Conservation (phyloP, 129 eudicot species). For the Ambrosia trifida region DNA sequence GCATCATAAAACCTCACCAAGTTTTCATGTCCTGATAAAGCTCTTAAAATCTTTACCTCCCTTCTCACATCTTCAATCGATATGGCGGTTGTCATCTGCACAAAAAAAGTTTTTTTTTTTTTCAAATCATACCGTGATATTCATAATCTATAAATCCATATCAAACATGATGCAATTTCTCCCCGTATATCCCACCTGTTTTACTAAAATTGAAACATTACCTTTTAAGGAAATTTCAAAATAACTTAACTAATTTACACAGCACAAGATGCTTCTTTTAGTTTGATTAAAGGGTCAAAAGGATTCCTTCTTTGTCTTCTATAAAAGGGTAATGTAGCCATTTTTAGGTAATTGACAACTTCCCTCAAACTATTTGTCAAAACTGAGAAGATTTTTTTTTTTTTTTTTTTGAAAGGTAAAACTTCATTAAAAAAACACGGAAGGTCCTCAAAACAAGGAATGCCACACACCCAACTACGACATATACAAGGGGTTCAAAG, state of each 20-base stretch:
- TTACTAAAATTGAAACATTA: neutral
- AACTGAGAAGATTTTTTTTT: neutral
- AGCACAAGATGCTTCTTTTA: slow-evolving; percentile 12
- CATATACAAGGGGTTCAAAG: too few species aligned
- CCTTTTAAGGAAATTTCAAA: neutral
- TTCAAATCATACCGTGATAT: neutral
- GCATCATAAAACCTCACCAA: slow-evolving; percentile 80
- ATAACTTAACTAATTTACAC: neutral
- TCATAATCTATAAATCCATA: slow-evolving; percentile 14
- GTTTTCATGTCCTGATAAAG: slow-evolving; percentile 78
- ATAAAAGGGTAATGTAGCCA: slow-evolving; percentile 10
- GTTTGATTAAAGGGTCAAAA: neutral
- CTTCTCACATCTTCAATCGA: slow-evolving; percentile 94
- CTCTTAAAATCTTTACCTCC: slow-evolving; percentile 85
- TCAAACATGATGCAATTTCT: neutral
- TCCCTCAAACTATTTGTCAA: slow-evolving; percentile 15
- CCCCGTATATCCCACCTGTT: neutral
- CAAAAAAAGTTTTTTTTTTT: neutral
- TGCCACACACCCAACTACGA: too few species aligned
- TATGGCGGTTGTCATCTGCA: slow-evolving; percentile 89
- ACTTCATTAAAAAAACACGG: too few species aligned
- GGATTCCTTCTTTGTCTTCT: slow-evolving; percentile 2
- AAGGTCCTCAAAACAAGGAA: too few species aligned
- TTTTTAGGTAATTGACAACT: slow-evolving; percentile 9
- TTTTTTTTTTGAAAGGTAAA: too few species aligned